Percentiles rank a stretch among this genome's conserved stretches.
Evolutionary conservation across 495 filamentous ascomycete genomes (phyloP).

Genomic region (Penicillium coprophilum): DNA sequence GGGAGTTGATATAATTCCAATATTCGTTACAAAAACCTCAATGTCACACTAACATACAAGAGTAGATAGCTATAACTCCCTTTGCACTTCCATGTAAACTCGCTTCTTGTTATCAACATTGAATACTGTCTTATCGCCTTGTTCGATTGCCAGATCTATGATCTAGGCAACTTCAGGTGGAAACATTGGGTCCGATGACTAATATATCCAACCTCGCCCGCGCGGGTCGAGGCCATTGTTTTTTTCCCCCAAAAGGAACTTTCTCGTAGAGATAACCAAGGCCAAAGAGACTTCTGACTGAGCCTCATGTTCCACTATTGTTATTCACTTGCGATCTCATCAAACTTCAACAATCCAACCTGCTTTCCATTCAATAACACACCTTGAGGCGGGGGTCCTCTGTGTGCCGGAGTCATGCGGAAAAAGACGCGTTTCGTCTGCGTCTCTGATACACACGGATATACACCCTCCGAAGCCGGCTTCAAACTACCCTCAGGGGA

Average conservation of each 20-base stretch:
- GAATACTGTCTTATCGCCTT: conserved; percentile 2
- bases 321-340: conserved; percentile 6
- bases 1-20: background rate
- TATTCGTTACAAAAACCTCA: background rate
- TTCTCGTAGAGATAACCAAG: background rate
- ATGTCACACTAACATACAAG: too few relatives aligned
- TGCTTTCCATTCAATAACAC: background rate
- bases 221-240: conserved; percentile 15
- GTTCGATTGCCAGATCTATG: conserved; percentile 10
- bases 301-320: conserved; percentile 8
- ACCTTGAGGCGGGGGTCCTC: background rate
- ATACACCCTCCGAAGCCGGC: conserved; percentile 49
- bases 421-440: conserved; percentile 59
- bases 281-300: background rate
- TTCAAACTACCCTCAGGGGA: conserved; percentile 59
- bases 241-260: conserved; percentile 6
- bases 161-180: conserved; percentile 4
- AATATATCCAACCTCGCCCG: conserved; percentile 24
- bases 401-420: conserved; percentile 19
- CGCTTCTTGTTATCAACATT: background rate
- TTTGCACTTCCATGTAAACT: background rate
- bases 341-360: background rate
- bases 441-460: conserved; percentile 62
- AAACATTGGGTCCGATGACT: conserved; percentile 32
- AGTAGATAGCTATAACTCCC: background rate